Conservation (phyloP, 73 alveolate species). For the Uronychia binucleata region DNA sequence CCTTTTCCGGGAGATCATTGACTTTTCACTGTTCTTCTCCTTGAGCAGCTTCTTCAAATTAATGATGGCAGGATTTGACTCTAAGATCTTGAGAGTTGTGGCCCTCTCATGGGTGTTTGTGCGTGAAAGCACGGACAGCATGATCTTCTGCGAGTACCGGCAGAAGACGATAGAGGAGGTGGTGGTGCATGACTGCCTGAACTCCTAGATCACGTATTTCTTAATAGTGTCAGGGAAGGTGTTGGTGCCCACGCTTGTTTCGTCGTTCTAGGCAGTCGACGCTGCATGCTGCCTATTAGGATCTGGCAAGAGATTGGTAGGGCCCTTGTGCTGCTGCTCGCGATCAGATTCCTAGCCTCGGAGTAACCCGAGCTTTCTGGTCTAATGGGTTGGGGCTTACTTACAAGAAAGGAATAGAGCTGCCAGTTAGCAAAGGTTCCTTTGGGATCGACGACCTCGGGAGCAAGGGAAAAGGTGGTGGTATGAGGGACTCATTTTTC, state of each 20-base stretch:
- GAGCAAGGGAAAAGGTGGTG: conserved; percentile 31
- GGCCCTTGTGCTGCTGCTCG: not conserved
- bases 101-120: not conserved
- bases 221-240: not conserved
- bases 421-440: conserved; percentile 31
- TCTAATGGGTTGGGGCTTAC: not conserved
- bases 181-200: not conserved
- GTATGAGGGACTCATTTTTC: too few species aligned
- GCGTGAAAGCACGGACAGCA: not conserved
- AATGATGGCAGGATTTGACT: not conserved
- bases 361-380: conserved; percentile 3
- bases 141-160: not conserved
- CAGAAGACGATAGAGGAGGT: not conserved
- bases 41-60: not conserved
- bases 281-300: too few species aligned
- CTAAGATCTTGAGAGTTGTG: not conserved
- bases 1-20: not conserved
- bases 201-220: not conserved
- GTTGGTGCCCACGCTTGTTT: too few species aligned
- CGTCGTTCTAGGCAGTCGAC: too few species aligned
- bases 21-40: not conserved
- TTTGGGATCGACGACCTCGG: conserved; percentile 15
- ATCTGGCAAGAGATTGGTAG: too few species aligned
- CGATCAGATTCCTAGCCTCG: not conserved
- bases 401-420: conserved; percentile 31